Conservation (phyloP, 2,329 filamentous ascomycete species). For the Paecilomyces sp. region DNA sequence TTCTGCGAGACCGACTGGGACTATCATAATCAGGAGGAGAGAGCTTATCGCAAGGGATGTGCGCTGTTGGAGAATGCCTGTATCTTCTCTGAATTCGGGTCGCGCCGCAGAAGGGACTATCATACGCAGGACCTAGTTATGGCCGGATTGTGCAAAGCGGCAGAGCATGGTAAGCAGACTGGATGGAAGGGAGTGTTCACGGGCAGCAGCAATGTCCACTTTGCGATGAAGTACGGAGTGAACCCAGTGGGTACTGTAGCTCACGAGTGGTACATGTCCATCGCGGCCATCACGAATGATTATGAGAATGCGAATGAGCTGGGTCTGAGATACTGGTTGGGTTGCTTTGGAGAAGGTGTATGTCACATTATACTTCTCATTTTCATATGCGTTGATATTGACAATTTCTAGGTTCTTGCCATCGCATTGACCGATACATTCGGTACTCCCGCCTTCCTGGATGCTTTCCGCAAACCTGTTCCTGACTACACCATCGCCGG, state of each 20-base stretch:
- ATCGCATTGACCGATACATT: conserved; percentile 96
- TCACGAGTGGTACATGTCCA: conserved; percentile 99
- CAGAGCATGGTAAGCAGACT: conserved; percentile 58
- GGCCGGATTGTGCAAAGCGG: conserved; percentile 72
- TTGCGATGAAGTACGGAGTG: conserved; percentile 87
- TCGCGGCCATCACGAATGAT: conserved; percentile 81
- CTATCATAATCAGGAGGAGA: conserved; percentile 77
- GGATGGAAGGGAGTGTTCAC: conserved; percentile 66
- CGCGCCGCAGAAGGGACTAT: conserved; percentile 81
- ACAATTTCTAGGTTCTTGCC: conserved; percentile 53
- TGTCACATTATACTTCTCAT: conserved; percentile 9
- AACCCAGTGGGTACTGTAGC: conserved; percentile 82
- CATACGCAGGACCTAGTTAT: conserved; percentile 92
- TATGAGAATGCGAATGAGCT: conserved; percentile 79
- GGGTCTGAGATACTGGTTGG: conserved; percentile 80
- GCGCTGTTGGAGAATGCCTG: conserved; percentile 74
- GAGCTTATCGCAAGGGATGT: conserved; percentile 74
- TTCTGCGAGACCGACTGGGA: conserved; percentile 93
- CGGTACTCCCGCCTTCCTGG: conserved; percentile 81
- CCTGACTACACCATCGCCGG: conserved; percentile 37
- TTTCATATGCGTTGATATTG: conserved; percentile 1
- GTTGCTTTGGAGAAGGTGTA: conserved; percentile 75
- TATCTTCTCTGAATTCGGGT: conserved; percentile 89
- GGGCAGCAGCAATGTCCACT: conserved; percentile 93
- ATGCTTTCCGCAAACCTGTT: conserved; percentile 68